Percentiles rank a stretch among this genome's conserved stretches.
Conservation (phyloP, 2,329 filamentous ascomycete genomes). For the Penicillium sp. region DNA sequence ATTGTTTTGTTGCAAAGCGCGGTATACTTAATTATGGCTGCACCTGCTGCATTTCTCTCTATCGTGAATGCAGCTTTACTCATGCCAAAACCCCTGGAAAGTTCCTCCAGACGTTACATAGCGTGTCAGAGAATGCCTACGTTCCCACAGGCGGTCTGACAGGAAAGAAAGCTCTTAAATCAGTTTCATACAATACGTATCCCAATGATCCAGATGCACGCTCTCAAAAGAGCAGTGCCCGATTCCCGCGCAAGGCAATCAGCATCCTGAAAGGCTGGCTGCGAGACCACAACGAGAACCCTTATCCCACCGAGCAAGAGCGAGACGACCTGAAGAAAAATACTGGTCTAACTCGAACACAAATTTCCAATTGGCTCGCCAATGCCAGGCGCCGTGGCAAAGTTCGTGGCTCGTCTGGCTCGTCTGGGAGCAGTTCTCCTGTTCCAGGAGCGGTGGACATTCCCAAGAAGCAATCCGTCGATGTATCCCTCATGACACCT, state of each 20-base stretch:
- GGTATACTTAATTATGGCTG: constrained; percentile 47
- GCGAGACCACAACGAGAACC: constrained; percentile 73
- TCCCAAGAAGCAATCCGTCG: constrained; percentile 56
- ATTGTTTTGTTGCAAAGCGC: constrained; percentile 48
- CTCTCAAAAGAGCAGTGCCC: constrained; percentile 65
- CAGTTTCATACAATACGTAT: constrained; percentile 35
- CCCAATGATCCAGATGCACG: constrained; percentile 41
- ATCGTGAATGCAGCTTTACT: constrained; percentile 49
- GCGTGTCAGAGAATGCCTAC: constrained; percentile 45
- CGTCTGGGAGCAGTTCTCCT: constrained; percentile 66
- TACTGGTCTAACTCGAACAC: constrained; percentile 76
- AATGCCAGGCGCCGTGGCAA: constrained; percentile 84
- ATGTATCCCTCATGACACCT: constrained; percentile 58
- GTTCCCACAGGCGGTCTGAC: constrained; percentile 40
- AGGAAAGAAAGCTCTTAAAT: constrained; percentile 44
- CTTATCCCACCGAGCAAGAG: constrained; percentile 84
- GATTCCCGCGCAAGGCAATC: constrained; percentile 78
- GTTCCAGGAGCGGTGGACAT: constrained; percentile 72
- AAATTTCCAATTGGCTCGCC: constrained; percentile 90
- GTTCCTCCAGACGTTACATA: constrained; percentile 46
- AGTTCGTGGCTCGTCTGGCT: constrained; percentile 59
- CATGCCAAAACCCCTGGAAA: constrained; percentile 43
- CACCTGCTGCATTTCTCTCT: constrained; percentile 50
- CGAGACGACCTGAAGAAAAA: constrained; percentile 75
- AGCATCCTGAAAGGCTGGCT: constrained; percentile 84